Percentiles rank a stretch among this genome's conserved stretches.
Conservation (phyloP, 345 rosid genomes). For the Anacardium occidentale region DNA sequence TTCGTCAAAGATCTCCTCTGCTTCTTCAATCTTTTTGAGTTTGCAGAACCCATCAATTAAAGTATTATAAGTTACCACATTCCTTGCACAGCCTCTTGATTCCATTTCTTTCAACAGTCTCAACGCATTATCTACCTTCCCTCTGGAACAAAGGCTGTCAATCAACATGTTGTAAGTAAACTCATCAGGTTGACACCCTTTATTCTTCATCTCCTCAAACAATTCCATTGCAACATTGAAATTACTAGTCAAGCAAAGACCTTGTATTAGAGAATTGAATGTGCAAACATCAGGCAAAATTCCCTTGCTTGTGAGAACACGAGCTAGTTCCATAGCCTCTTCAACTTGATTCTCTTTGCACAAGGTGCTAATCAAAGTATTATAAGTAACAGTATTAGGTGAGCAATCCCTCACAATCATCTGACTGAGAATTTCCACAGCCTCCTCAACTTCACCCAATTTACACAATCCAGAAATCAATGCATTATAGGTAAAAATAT, state of each 20-base stretch:
- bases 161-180: slow-evolving; percentile 81
- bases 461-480: slow-evolving; percentile 86
- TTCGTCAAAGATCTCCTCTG: slow-evolving; percentile 89
- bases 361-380: slow-evolving; percentile 77
- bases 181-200: slow-evolving; percentile 84
- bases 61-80: slow-evolving; percentile 77
- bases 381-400: slow-evolving; percentile 83
- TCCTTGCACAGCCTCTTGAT: slow-evolving; percentile 66
- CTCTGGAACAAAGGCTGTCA: slow-evolving; percentile 66
- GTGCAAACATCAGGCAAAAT: slow-evolving; percentile 66
- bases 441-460: slow-evolving; percentile 72
- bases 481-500: slow-evolving; percentile 71
- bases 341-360: slow-evolving; percentile 83
- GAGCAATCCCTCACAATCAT: slow-evolving; percentile 83
- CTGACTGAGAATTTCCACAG: slow-evolving; percentile 68
- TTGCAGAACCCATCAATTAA: slow-evolving; percentile 88
- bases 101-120: slow-evolving; percentile 80
- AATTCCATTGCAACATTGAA: slow-evolving; percentile 60
- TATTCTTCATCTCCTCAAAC: slow-evolving; percentile 75
- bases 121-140: slow-evolving; percentile 65
- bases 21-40: slow-evolving; percentile 65
- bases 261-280: slow-evolving; percentile 83
- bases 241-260: slow-evolving; percentile 62
- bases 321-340: slow-evolving; percentile 69
- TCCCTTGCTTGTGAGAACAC: slow-evolving; percentile 68